Evolutionary conservation across 2,329 filamentous ascomycete genomes (phyloP), one percentile per base, ranked within the genome.

Genomic region (Trichoderma breve): DNA sequence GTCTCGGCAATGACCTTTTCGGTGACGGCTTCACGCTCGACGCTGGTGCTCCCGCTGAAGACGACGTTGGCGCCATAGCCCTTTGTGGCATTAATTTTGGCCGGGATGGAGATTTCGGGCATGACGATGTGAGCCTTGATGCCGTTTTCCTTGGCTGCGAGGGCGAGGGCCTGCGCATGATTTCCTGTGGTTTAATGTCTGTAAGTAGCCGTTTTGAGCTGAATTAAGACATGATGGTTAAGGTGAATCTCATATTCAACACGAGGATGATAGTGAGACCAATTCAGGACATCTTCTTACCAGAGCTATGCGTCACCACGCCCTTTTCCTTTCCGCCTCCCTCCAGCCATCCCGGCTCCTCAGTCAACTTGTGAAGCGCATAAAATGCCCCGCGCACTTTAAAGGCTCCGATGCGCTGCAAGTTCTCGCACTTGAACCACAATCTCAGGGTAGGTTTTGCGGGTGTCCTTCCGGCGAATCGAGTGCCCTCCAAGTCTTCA

Each of bases 341-440:
- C 74, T 89, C 88, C 47, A 91, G 85, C 82, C 88, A 88, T 1
- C 88, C 90, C 5, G 86, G 83, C 76, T 90, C 87, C 74, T 80
- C 81, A 78, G 91, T 89, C 78, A 97, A 82, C 71, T 92, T 83
- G 77, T 90, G 87, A 47, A 97, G 79, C 0, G 95, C 94, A 81
- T 98, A 93, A 76, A 97, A 98, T 0, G 95, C 95, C 6, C 95
- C 96, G 7, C 95, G 86, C 18, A 90, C 92, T 83, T 98, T 98
- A 85, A 98, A 98, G 1, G 95, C 95, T 66, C 95, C 96, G 70
- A 97, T 90, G 70, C 90, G 90, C 84, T 98, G 96, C 72, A 93
- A 85, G 81, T 98, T 98, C 85, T 98, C 95, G 81, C 94, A 97
- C 84, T 98, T 98, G 88, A 98, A 97, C 85, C 93, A 96, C 67